Base-by-base conservation (phyloP, 1,284 basidiomycete genomes). In the Melampsora abietis-canadensis region DNA sequence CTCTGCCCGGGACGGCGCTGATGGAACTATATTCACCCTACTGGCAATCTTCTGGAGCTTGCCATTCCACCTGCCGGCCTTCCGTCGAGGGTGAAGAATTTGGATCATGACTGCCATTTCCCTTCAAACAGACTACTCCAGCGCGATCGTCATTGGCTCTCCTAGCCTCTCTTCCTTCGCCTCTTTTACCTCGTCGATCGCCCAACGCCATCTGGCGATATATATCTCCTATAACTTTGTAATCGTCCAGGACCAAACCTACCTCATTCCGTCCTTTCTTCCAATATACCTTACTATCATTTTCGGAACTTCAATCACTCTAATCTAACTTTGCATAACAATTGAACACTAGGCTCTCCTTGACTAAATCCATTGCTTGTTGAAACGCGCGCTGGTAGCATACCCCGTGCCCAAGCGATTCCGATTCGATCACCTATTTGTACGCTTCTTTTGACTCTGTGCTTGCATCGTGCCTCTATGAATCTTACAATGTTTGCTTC, bases 161-260 rank as follows among this genome's bases (percentile, higher is more conserved):
- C 44, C 15, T 17, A 44, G 15, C 44, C 44, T 44, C 15, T 44
- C 44, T 44, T 44, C 14, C 44, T 44, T 44, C 54, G n/a, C 27
- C 21, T 30, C 54, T 57, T 57, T 57, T 21, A 21, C 21, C 54
- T 57, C 54, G 54, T 57, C 54, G 21, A 57, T 57, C 54, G 54
- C 54, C 4, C 54, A 57, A 57, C n/a, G 10, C n/a, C n/a, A 30
- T 30, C 24, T 14, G 54, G n/a, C 17, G 15, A 21, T 57, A 21
- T 30, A 24, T 57, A 24, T 57, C 2, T 30, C n/a, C 24, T 24
- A 57, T 57, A 24, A 24, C 54, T 57, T 57, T 14, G 21, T 24
- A 21, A 8, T 57, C 14, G 4, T 21, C 54, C 8, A 27, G 27
- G 27, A 27, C 27, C 27, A 24, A 4, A 5, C 54, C 27, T 30